Percentiles rank a stretch among this genome's conserved stretches.
These are phyloP conservation scores for Chondrostereum purpureum DNA, from an alignment of 1,284 basidiomycete species.

Conservation along the genomic window DNA sequence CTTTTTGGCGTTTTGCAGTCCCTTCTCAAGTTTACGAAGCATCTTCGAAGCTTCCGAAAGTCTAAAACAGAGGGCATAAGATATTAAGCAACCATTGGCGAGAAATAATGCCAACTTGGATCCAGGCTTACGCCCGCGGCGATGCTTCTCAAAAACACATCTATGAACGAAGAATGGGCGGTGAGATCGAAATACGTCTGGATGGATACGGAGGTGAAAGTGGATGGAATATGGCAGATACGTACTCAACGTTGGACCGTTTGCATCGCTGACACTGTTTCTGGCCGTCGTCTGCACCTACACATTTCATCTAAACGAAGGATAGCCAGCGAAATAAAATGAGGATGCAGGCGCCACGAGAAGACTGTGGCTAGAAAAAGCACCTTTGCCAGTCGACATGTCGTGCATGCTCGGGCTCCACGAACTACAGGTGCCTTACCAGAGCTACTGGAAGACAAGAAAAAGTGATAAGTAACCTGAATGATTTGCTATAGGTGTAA, in stretches of 20 bases:
- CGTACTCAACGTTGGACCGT: constrained; percentile 67
- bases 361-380: constrained; percentile 13
- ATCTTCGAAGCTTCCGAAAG: constrained; percentile 82
- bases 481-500: too few relatives aligned
- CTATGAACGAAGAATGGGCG: constrained; percentile 27
- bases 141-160: constrained; percentile 80
- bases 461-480: neutral
- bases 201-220: too few relatives aligned
- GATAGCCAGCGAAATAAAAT: constrained; percentile 15
- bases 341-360: constrained; percentile 14
- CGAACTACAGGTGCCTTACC: constrained; percentile 47
- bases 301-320: constrained; percentile 71
- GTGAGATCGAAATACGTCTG: constrained; percentile 13
- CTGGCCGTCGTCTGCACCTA: constrained; percentile 74
- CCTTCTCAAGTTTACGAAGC: constrained; percentile 78
- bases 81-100: constrained; percentile 10
- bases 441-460: neutral
- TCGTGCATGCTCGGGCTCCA: constrained; percentile 73
- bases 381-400: constrained; percentile 78
- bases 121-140: constrained; percentile 79
- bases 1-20: constrained; percentile 67
- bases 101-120: constrained; percentile 57
- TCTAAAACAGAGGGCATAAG: constrained; percentile 30
- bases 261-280: constrained; percentile 73
- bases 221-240: constrained; percentile 13